Conservation (phyloP, 352 stramenopile genomes). For the Thalassiosira hispida region DNA sequence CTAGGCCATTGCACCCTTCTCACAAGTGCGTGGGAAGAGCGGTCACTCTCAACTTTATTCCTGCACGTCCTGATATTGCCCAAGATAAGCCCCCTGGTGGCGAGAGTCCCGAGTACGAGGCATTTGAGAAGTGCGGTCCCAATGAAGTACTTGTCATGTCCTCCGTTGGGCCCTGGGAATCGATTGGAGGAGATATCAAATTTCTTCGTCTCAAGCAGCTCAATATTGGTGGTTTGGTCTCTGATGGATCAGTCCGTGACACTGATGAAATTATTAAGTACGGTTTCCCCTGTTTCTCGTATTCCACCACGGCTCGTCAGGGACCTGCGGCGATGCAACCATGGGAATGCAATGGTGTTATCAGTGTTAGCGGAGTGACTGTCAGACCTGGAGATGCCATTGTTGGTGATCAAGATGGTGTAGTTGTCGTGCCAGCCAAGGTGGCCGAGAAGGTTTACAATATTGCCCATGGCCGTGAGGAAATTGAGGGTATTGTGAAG, state of each 20-base stretch:
- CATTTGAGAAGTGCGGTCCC: constrained; percentile 84
- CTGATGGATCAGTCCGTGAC: constrained; percentile 82
- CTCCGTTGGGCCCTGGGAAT: constrained; percentile 71
- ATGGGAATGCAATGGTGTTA: constrained; percentile 84
- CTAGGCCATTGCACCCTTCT: constrained; percentile 63
- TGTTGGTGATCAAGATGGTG: constrained; percentile 85
- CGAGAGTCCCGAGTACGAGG: constrained; percentile 84
- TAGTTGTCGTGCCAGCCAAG: constrained; percentile 83
- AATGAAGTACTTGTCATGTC: constrained; percentile 86
- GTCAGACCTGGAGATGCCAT: constrained; percentile 84
- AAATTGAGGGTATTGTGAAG: constrained; percentile 87
- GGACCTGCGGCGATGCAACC: constrained; percentile 84
- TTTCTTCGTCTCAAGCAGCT: constrained; percentile 84
- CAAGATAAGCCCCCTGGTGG: constrained; percentile 80
- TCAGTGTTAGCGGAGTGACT: constrained; percentile 70
- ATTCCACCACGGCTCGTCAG: constrained; percentile 81
- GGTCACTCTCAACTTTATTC: constrained; percentile 84
- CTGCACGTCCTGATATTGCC: constrained; percentile 81
- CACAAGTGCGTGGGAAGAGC: constrained; percentile 81
- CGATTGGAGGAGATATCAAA: constrained; percentile 85
- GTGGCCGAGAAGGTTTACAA: constrained; percentile 83
- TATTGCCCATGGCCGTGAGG: constrained; percentile 83
- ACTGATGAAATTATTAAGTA: constrained; percentile 87
- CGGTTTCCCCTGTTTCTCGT: constrained; percentile 84
- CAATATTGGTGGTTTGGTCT: constrained; percentile 81